These are phyloP conservation scores for Mycena latifolia DNA, from an alignment of 768 basidiomycete genomes.

Conservation along the genomic window DNA sequence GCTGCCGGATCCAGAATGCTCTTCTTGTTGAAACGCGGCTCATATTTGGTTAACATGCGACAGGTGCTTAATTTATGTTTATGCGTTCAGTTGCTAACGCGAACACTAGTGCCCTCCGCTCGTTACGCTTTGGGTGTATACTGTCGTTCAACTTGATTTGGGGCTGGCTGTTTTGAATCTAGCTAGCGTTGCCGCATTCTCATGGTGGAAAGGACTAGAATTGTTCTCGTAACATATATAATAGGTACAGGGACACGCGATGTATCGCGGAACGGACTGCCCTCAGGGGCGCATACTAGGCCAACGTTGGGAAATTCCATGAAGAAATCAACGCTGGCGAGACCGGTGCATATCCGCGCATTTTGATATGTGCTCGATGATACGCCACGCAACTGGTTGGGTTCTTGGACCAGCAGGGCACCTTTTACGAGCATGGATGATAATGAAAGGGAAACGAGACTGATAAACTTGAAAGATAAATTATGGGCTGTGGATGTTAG, in stretches of 20 bases:
- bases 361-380: slow-evolving; percentile 77
- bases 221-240: slow-evolving; percentile 44
- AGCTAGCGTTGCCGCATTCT: slow-evolving; percentile 62
- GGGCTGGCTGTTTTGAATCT: slow-evolving; percentile 71
- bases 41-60: slow-evolving; percentile 78
- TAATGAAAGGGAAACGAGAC: background rate
- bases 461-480: slow-evolving; percentile 26
- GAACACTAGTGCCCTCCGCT: slow-evolving; percentile 75
- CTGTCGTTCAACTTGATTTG: slow-evolving; percentile 77
- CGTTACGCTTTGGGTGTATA: slow-evolving; percentile 84
- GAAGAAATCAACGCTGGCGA: slow-evolving; percentile 22
- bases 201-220: slow-evolving; percentile 73
- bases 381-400: slow-evolving; percentile 76
- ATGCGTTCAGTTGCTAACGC: background rate
- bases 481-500: slow-evolving; percentile 33
- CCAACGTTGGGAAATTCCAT: slow-evolving; percentile 16
- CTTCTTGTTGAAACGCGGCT: slow-evolving; percentile 76
- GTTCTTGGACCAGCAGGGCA: slow-evolving; percentile 74
- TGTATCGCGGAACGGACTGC: background rate
- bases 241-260: background rate
- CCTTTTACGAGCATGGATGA: slow-evolving; percentile 76
- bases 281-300: background rate
- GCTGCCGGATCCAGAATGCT: slow-evolving; percentile 74
- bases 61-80: slow-evolving; percentile 63
- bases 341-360: slow-evolving; percentile 18